These are phyloP conservation scores for Aphanomyces invadans DNA, from an alignment of 352 stramenopile species.

Conservation along the genomic window DNA sequence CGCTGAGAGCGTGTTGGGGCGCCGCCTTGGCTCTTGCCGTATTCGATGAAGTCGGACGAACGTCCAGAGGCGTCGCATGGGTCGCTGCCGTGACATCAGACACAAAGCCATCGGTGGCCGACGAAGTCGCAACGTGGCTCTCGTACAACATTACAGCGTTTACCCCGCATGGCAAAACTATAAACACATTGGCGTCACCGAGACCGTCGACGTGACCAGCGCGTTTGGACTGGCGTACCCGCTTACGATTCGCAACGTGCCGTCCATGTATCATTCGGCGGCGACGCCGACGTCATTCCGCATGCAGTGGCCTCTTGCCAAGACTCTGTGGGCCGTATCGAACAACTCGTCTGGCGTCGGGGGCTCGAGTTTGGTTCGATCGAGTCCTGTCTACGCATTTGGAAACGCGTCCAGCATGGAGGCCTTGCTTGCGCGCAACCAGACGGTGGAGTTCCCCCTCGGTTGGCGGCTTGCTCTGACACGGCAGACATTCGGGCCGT, in stretches of 20 bases:
- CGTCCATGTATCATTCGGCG: too few species aligned
- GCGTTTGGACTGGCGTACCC: slow-evolving; percentile 14
- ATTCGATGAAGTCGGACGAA: not conserved
- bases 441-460: not conserved
- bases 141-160: not conserved
- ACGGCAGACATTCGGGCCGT: not conserved
- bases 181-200: slow-evolving; percentile 4
- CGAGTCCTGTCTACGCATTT: slow-evolving; percentile 15
- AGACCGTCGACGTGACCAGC: not conserved
- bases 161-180: slow-evolving; percentile 22
- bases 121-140: slow-evolving; percentile 1
- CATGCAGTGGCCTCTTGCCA: slow-evolving; percentile 18
- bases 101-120: not conserved
- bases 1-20: not conserved
- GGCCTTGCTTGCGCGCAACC: not conserved
- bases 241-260: not conserved
- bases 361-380: slow-evolving; percentile 1
- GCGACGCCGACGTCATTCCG: slow-evolving; percentile 15
- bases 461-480: not conserved
- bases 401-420: not conserved
- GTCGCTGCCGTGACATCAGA: not conserved
- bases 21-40: not conserved
- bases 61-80: not conserved
- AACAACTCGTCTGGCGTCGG: not conserved
- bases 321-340: not conserved